phyloP scores from a whole-genome alignment of 1,139 yeast species.

The Oligophagozyma castellii region DNA sequence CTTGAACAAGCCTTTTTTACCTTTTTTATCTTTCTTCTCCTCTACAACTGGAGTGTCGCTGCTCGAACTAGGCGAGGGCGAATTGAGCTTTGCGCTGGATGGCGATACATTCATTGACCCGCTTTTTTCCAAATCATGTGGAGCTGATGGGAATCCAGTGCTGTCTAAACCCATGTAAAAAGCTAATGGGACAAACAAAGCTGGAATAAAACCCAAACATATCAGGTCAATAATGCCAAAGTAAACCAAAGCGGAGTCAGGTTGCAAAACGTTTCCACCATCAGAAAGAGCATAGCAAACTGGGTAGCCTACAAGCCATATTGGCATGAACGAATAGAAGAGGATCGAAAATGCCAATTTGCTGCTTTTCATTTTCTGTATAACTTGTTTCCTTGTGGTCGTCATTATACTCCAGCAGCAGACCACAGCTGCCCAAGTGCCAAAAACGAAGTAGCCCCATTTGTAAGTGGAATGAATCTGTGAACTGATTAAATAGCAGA shows the following conservation, averaged over 20 bases:
- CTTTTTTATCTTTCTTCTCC: conserved; percentile 5
- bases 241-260: conserved; percentile 50
- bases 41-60: conserved; percentile 1
- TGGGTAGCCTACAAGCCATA: conserved; percentile 39
- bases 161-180: conserved; percentile 15
- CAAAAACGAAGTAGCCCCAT: conserved; percentile 35
- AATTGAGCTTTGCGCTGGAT: background rate
- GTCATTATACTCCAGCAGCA: conserved; percentile 15
- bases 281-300: conserved; percentile 48
- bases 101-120: background rate
- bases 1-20: conserved; percentile 7
- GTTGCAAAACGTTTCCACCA: conserved; percentile 52
- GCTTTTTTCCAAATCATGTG: background rate
- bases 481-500: conserved; percentile 41
- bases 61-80: no score
- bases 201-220: conserved; percentile 26
- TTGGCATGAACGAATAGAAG: conserved; percentile 22
- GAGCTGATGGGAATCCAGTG: conserved; percentile 8
- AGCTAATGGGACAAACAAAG: conserved; percentile 13
- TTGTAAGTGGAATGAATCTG: conserved; percentile 44
- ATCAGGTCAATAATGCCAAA: conserved; percentile 46
- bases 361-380: conserved; percentile 9
- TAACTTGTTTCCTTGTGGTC: conserved; percentile 15
- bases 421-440: conserved; percentile 21
- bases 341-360: conserved; percentile 11